Conservation (phyloP, 768 basidiomycete genomes). For the Mycena galericulata region DNA sequence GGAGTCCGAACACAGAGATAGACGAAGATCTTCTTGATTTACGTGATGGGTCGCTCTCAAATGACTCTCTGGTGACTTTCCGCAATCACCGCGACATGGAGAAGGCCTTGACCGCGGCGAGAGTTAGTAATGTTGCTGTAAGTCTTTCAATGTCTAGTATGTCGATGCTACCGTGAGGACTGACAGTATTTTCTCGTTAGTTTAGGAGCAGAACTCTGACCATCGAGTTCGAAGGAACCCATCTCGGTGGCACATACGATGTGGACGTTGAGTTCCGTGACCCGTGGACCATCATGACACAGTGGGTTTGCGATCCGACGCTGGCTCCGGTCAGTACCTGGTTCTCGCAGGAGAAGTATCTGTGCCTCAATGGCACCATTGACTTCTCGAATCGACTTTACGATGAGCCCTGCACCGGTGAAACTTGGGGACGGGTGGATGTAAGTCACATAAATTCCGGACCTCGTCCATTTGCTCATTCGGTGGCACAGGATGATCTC, state of each 20-base stretch:
- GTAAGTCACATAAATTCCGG: too few species aligned
- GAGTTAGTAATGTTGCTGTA: constrained; percentile 24
- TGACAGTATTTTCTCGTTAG: constrained; percentile 16
- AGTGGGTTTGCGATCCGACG: constrained; percentile 20
- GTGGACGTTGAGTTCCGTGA: constrained; percentile 35
- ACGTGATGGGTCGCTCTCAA: neutral
- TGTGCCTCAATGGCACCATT: constrained; percentile 17
- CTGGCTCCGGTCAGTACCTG: constrained; percentile 24
- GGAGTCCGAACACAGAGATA: constrained; percentile 12
- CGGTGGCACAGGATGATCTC: too few species aligned
- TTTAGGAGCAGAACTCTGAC: constrained; percentile 20
- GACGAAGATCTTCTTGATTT: constrained; percentile 22
- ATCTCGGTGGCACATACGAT: constrained; percentile 3
- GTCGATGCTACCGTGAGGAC: too few species aligned
- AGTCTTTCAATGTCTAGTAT: neutral
- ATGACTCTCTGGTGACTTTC: constrained; percentile 18
- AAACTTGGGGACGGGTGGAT: too few species aligned
- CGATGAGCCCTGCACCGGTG: too few species aligned
- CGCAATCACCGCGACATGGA: constrained; percentile 18
- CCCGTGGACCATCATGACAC: constrained; percentile 29
- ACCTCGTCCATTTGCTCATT: too few species aligned
- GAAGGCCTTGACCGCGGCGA: constrained; percentile 15
- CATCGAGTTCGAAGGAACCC: constrained; percentile 14
- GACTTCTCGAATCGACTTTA: constrained; percentile 8
- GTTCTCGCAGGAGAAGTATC: constrained; percentile 27